These are phyloP conservation scores for Boletus tylopilopsis DNA, from an alignment of 768 basidiomycete species.

Conservation along the genomic window DNA sequence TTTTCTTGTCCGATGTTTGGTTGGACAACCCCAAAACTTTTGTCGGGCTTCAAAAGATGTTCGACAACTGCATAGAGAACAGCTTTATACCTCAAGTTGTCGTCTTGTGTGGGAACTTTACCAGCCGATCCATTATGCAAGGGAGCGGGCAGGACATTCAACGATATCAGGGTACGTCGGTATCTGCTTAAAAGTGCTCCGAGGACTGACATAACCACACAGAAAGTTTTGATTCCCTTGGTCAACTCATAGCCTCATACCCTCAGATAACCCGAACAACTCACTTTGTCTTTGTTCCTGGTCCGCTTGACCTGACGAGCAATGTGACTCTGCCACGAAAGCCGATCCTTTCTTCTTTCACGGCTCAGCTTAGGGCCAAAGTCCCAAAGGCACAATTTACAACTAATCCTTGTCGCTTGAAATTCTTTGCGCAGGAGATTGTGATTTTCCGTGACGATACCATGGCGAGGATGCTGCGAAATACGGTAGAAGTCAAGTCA, in stretches of 20 bases:
- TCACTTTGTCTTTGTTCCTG: slow-evolving; percentile 93
- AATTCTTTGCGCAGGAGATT: slow-evolving; percentile 94
- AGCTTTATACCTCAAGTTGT: slow-evolving; percentile 86
- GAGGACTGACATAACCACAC: slow-evolving; percentile 4
- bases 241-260: slow-evolving; percentile 80
- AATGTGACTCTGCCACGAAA: slow-evolving; percentile 80
- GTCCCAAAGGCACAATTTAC: slow-evolving; percentile 81
- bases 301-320: slow-evolving; percentile 84
- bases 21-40: slow-evolving; percentile 86
- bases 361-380: slow-evolving; percentile 61
- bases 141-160: slow-evolving; percentile 77
- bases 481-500: slow-evolving; percentile 85
- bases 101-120: slow-evolving; percentile 94
- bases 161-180: slow-evolving; percentile 71
- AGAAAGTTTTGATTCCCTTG: slow-evolving; percentile 88
- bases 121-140: slow-evolving; percentile 73
- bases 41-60: slow-evolving; percentile 73
- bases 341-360: slow-evolving; percentile 73
- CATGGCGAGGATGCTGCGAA: slow-evolving; percentile 92
- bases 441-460: slow-evolving; percentile 90
- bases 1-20: slow-evolving; percentile 95
- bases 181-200: background rate
- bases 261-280: slow-evolving; percentile 72
- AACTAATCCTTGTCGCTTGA: slow-evolving; percentile 90
- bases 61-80: slow-evolving; percentile 86